phyloP scores from a whole-genome alignment of 208 protist genomes.

The Crithidia acanthocephali region DNA sequence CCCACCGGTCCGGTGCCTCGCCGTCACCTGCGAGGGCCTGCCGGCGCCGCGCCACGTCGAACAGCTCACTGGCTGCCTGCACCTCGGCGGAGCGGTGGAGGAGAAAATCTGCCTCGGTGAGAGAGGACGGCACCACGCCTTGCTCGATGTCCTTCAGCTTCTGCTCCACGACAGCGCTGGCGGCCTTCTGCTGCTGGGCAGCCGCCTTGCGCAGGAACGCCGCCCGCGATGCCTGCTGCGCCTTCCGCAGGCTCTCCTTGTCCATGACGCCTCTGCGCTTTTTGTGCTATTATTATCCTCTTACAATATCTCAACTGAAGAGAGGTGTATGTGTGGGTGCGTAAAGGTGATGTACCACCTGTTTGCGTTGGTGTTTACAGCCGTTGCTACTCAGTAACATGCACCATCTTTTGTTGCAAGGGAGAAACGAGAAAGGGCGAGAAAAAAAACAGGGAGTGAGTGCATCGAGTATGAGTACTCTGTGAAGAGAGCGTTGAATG shows the following conservation, averaged over 20 bases:
- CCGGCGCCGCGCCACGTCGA: constrained; percentile 56
- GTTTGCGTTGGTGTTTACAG: no score
- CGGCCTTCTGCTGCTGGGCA: constrained; percentile 65
- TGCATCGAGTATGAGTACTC: no score
- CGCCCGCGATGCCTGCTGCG: constrained; percentile 71
- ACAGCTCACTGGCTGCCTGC: constrained; percentile 57
- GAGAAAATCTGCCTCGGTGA: constrained; percentile 74
- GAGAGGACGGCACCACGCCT: constrained; percentile 61
- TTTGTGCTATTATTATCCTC: background rate
- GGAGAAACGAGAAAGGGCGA: no score
- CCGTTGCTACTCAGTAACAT: no score
- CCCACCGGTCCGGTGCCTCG: constrained; percentile 13
- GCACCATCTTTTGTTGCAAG: no score
- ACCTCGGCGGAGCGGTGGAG: constrained; percentile 73
- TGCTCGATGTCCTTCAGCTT: constrained; percentile 82
- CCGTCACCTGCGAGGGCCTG: constrained; percentile 52
- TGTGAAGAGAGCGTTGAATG: no score
- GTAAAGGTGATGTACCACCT: no score
- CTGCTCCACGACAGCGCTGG: constrained; percentile 65
- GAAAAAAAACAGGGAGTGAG: no score
- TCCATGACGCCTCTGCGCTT: constrained; percentile 43
- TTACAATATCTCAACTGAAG: no score
- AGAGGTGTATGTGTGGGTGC: no score
- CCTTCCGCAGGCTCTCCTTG: constrained; percentile 50
- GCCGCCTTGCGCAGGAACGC: constrained; percentile 73